Percentiles rank a stretch among this genome's conserved stretches.
These are phyloP conservation scores for Chaetomiaceae sp. DNA, from an alignment of 2,329 filamentous ascomycete genomes.

Conservation along the genomic window DNA sequence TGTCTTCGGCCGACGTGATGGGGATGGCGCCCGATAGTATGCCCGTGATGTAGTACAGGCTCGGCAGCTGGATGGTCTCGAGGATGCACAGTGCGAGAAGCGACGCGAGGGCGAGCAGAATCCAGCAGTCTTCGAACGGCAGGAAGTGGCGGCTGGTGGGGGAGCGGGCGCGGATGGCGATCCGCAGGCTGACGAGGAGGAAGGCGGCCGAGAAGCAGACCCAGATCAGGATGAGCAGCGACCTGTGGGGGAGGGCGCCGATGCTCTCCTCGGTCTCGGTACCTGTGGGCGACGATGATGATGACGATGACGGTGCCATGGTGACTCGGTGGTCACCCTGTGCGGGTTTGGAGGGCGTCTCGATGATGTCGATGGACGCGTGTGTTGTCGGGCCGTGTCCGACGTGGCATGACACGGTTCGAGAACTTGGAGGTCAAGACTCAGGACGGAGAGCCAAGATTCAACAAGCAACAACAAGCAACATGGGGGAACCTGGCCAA, in stretches of 20 bases:
- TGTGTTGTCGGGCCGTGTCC: not conserved
- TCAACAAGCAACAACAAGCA: not conserved
- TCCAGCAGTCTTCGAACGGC: constrained; percentile 31
- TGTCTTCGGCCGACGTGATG: constrained; percentile 12
- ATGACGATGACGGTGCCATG: constrained; percentile 3
- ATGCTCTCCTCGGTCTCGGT: constrained; percentile 12
- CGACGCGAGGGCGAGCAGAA: constrained; percentile 28
- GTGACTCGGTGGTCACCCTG: not conserved
- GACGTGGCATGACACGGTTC: constrained; percentile 6
- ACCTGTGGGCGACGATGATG: too few species aligned
- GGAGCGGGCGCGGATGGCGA: constrained; percentile 26
- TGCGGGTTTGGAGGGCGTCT: not conserved
- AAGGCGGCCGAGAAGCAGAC: constrained; percentile 27
- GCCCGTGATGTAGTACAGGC: constrained; percentile 26
- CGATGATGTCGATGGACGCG: not conserved
- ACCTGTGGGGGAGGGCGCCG: constrained; percentile 21
- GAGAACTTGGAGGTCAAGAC: too few species aligned
- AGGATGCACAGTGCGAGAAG: constrained; percentile 27
- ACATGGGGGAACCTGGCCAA: not conserved
- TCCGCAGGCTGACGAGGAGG: constrained; percentile 28
- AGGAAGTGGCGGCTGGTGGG: constrained; percentile 19
- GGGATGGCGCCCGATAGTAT: constrained; percentile 19
- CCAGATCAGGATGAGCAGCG: constrained; percentile 30
- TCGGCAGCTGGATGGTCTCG: constrained; percentile 28
- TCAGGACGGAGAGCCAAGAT: not conserved